Evolutionary conservation across 2,329 filamentous ascomycete genomes (phyloP), one percentile per base, ranked within the genome.

Genomic region (Ramichloridium luteum): DNA sequence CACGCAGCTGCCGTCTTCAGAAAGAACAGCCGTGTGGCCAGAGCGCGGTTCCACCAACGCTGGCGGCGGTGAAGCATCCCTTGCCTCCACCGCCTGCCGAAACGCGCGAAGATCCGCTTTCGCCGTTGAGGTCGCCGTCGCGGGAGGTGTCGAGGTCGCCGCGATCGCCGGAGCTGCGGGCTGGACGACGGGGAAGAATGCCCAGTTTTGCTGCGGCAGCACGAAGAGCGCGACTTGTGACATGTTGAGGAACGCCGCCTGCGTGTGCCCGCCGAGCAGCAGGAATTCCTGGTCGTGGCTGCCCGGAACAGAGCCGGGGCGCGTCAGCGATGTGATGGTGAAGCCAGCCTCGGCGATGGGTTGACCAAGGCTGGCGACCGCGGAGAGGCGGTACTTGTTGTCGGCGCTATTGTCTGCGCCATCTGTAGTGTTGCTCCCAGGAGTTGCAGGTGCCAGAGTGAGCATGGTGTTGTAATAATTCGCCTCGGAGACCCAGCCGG

Each of bases 191-290:
- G 68, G 64, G 15, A 92, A 62, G 53, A 88, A 94, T 16, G 74
- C 78, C 88, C 88, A 96, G 32, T 72, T 77, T 49, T 85, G 76
- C 48, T 92, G 80, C 0, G 88, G 88, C 5, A 94, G 63, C 32
- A 76, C 86, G 66, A 86, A 93, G 2, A 94, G 62, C 0, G 85
- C 88, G 1, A 88, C 73, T 26, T 84, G 82, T 35, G 83, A 92
- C 79, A 93, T 94, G 54, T 94, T 93, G 59, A 94, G 77, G 51
- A 93, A 94, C 0, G 85, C 86, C 11, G 64, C 58, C 44, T 74
- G 66, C 0, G 85, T 93, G 52, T 94, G 85, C 1, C 88, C 88
- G 25, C 86, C 88, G 11, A 94, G 61, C 13, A 94, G 60, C 9
- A 93, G 72, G 43, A 83, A 88, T 45, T 77, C 77, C 40, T 79